Evolutionary conservation across 306 rosid species (phyloP), one percentile per base, ranked within the genome.

Genomic region (Purshia tridentata): DNA sequence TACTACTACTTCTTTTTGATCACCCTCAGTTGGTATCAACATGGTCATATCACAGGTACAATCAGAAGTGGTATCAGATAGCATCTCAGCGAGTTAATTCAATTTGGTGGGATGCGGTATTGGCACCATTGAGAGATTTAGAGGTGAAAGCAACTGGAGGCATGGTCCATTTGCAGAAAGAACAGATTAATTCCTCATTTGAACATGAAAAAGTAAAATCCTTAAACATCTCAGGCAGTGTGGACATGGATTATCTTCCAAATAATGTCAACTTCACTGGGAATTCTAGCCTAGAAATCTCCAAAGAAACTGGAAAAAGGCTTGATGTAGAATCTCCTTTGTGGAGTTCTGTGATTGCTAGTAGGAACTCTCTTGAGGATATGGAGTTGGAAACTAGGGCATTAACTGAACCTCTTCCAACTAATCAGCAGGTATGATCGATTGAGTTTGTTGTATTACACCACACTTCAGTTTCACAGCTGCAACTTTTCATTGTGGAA

Each of bases 331-430:
- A 65, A 78, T 85, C 81, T 62, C 76, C 76, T 75, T 67, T 4
- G 56, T 70, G 76, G 19, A 72, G 73, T 76, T 72, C 85, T 46
- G 76, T 59, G 76, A 74, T 68, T 74, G 86, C 82, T 81, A 69
- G 92, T 11, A 81, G 94, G 67, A 81, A 85, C 80, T 82, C 88
- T 77, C 89, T 93, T 46, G 98, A 93, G 86, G 98, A 93, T 68
- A 77, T 93, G 82, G 98, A 93, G 77, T 91, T 93, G 76, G 94
- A 93, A 89, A 91, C 97, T 69, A 84, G 94, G 82, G 96, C 97
- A 80, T 86, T 91, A 69, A 93, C 98, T n/a, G 98, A 93, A 82
- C 94, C 97, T 78, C 97, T 93, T 82, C 98, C 98, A 70, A 89
- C 97, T 45, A 93, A 93, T 81, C 98, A 93, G 77, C 97, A 88